These are phyloP conservation scores for Fusarium incarnatum DNA, from an alignment of 2,329 filamentous ascomycete genomes.

Conservation along the genomic window DNA sequence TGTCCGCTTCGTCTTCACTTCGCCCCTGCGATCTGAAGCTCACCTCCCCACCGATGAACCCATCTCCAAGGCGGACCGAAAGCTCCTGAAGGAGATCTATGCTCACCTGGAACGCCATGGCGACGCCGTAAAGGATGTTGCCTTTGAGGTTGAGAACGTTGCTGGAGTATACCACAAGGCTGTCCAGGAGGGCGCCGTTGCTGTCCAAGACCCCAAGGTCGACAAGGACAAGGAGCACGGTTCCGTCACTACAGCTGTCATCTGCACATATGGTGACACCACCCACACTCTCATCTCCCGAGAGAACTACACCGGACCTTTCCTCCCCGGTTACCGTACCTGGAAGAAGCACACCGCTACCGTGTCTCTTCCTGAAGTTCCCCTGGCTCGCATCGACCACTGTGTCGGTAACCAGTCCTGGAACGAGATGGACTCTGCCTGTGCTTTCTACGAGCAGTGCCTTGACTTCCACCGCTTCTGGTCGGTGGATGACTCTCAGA, in stretches of 20 bases:
- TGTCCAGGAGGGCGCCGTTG: constrained; percentile 70
- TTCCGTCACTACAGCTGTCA: constrained; percentile 78
- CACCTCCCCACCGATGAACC: constrained; percentile 69
- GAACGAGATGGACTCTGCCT: constrained; percentile 81
- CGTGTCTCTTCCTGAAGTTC: constrained; percentile 69
- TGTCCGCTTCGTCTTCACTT: constrained; percentile 86
- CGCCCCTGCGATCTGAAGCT: constrained; percentile 74
- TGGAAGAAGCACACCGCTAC: constrained; percentile 56
- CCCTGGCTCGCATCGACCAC: constrained; percentile 86
- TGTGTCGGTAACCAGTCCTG: constrained; percentile 98
- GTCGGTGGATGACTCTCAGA: constrained; percentile 93
- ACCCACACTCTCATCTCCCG: constrained; percentile 91
- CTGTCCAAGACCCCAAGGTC: constrained; percentile 70
- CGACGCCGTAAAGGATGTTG: constrained; percentile 94
- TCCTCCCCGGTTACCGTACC: constrained; percentile 84
- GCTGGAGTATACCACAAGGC: constrained; percentile 82
- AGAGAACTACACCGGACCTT: constrained; percentile 75
- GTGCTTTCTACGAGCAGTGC: constrained; percentile 83
- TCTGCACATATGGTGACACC: constrained; percentile 94
- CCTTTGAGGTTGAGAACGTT: constrained; percentile 93
- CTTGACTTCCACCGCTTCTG: constrained; percentile 97
- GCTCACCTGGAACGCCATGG: constrained; percentile 87
- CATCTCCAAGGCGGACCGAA: constrained; percentile 72
- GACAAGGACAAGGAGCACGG: constrained; percentile 70
- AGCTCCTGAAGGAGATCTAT: constrained; percentile 79